Percentiles rank a stretch among this genome's conserved stretches.
Evolutionary conservation across 164 flowering plant species (phyloP).

Genomic region (Amborella trichopoda): DNA sequence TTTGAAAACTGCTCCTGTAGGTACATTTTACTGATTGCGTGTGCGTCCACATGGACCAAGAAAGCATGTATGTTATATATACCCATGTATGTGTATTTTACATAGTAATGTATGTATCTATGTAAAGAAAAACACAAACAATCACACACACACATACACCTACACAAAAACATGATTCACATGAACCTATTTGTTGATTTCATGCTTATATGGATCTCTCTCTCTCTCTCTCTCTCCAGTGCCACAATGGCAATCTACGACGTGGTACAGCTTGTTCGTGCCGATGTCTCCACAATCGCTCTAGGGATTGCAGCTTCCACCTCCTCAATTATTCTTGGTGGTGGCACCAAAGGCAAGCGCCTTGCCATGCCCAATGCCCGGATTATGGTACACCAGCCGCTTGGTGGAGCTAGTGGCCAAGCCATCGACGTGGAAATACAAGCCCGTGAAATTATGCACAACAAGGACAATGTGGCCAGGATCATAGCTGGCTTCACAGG

Average conservation of each 20-base stretch:
- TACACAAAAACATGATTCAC: too few species aligned
- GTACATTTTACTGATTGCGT: too few species aligned
- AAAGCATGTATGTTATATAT: too few species aligned
- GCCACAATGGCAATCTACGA: conserved; percentile 94
- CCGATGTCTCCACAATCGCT: conserved; percentile 89
- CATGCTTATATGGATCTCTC: too few species aligned
- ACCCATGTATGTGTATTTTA: too few species aligned
- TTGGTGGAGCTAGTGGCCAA: conserved; percentile 85
- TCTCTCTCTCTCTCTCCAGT: conserved; percentile 38
- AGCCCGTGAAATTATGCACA: conserved; percentile 66
- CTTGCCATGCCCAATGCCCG: conserved; percentile 92
- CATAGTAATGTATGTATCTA: too few species aligned
- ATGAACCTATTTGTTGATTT: too few species aligned
- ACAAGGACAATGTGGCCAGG: conserved; percentile 55
- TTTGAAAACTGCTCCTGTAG: too few species aligned
- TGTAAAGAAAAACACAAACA: too few species aligned
- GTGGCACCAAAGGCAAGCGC: conserved; percentile 95
- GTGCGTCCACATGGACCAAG: too few species aligned
- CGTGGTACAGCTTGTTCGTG: conserved; percentile 75
- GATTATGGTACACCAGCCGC: conserved; percentile 90
- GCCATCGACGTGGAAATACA: conserved; percentile 81
- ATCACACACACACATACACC: too few species aligned
- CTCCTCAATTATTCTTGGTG: conserved; percentile 80
- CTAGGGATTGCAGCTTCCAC: conserved; percentile 93
- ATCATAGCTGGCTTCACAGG: conserved; percentile 57